Conservation (phyloP, 345 rosid species). For the Euphorbia tirucalli region DNA sequence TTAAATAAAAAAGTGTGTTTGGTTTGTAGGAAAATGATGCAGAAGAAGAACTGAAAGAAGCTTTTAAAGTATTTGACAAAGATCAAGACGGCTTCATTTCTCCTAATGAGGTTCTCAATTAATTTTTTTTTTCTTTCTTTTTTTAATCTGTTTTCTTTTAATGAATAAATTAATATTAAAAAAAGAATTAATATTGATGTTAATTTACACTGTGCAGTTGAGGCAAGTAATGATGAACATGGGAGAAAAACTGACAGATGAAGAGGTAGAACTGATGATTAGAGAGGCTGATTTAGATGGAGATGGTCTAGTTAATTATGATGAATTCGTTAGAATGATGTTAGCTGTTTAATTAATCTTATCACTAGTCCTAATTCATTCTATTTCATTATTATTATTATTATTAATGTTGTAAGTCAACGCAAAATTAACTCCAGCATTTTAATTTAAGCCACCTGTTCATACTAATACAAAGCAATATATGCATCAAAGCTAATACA, state of each 20-base stretch:
- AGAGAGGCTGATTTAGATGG: conserved; percentile 59
- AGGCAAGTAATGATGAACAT: conserved; percentile 50
- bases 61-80: conserved; percentile 25
- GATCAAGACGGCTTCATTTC: conserved; percentile 27
- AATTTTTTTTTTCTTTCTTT: background rate
- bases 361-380: too few species aligned
- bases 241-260: conserved; percentile 52
- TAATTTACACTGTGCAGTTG: conserved; percentile 29
- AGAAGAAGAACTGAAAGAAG: conserved; percentile 22
- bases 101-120: conserved; percentile 13
- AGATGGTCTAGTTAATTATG: conserved; percentile 56
- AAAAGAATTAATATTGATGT: too few species aligned
- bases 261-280: conserved; percentile 54
- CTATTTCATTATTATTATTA: too few species aligned
- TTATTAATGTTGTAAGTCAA: too few species aligned
- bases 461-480: too few species aligned
- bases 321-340: conserved; percentile 73
- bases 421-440: too few species aligned
- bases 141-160: background rate
- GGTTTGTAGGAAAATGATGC: conserved; percentile 20
- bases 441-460: too few species aligned
- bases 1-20: too few species aligned
- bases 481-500: too few species aligned
- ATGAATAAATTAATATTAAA: background rate
- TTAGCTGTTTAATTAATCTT: conserved; percentile 28